Percentiles rank a stretch among this genome's conserved stretches.
Evolutionary conservation across 1,139 yeast species (phyloP).

Genomic region (Pichia norvegensis): DNA sequence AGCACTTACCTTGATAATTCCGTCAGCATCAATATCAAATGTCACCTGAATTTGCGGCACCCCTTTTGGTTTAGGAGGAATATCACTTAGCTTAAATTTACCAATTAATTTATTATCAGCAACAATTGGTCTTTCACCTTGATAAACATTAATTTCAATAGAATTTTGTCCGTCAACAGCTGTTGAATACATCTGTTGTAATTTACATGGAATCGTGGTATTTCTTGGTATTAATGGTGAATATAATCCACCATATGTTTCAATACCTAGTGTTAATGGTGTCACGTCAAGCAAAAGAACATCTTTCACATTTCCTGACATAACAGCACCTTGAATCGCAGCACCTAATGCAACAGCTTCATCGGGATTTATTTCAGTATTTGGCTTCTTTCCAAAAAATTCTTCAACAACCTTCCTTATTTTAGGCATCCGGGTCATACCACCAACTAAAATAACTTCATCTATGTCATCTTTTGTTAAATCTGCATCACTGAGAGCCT

Average conservation of each 20-base stretch:
- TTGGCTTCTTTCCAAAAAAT: constrained; percentile 52
- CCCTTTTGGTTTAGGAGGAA: constrained; percentile 70
- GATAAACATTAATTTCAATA: constrained; percentile 68
- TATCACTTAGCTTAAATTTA: constrained; percentile 57
- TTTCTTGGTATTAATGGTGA: constrained; percentile 72
- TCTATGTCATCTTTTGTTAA: constrained; percentile 54
- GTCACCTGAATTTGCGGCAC: constrained; percentile 66
- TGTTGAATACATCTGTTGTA: constrained; percentile 66
- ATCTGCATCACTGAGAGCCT: constrained; percentile 65
- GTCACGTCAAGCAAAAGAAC: constrained; percentile 74
- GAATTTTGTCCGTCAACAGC: constrained; percentile 85
- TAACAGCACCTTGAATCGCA: constrained; percentile 74
- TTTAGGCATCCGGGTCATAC: constrained; percentile 83
- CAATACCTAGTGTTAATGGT: constrained; percentile 72
- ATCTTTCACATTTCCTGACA: constrained; percentile 62
- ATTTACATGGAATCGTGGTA: constrained; percentile 67
- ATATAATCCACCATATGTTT: constrained; percentile 74
- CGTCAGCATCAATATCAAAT: constrained; percentile 77
- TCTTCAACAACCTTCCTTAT: constrained; percentile 50
- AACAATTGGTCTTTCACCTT: constrained; percentile 71
- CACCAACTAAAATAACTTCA: constrained; percentile 70
- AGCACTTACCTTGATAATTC: constrained; percentile 70
- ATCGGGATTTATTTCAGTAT: constrained; percentile 67
- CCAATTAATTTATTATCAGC: constrained; percentile 69
- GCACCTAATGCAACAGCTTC: constrained; percentile 85